phyloP scores from a whole-genome alignment of 2,329 filamentous ascomycete genomes.

The Trichoderma breve region DNA sequence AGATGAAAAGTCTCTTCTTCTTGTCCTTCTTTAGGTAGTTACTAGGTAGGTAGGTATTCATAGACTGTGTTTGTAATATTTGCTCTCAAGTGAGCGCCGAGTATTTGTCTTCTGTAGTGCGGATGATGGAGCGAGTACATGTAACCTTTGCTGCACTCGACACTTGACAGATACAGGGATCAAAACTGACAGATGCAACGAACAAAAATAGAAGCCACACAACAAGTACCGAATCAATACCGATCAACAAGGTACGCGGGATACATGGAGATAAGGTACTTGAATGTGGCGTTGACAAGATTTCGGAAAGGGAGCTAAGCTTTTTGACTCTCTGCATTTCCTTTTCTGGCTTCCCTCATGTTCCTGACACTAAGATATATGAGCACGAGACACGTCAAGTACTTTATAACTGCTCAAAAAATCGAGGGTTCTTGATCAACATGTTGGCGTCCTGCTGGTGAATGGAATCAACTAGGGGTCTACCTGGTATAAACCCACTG shows the following conservation, averaged over 20 bases:
- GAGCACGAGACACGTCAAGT: background rate
- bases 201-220: background rate
- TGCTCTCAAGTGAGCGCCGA: background rate
- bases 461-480: background rate
- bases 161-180: background rate
- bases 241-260: background rate
- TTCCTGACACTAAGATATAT: background rate
- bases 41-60: background rate
- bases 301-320: background rate
- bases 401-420: background rate
- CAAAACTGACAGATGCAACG: background rate
- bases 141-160: background rate
- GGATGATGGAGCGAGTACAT: background rate
- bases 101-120: background rate
- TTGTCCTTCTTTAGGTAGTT: background rate
- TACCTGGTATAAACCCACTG: background rate
- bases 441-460: background rate
- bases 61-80: background rate
- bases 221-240: background rate
- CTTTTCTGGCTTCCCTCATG: background rate
- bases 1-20: background rate
- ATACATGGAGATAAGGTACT: background rate
- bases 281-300: background rate
- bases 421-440: background rate
- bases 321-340: background rate